Percentiles rank a stretch among this genome's conserved stretches.
Conservation (phyloP, 2,329 filamentous ascomycete genomes). For the Ascochyta clinopodiicola region DNA sequence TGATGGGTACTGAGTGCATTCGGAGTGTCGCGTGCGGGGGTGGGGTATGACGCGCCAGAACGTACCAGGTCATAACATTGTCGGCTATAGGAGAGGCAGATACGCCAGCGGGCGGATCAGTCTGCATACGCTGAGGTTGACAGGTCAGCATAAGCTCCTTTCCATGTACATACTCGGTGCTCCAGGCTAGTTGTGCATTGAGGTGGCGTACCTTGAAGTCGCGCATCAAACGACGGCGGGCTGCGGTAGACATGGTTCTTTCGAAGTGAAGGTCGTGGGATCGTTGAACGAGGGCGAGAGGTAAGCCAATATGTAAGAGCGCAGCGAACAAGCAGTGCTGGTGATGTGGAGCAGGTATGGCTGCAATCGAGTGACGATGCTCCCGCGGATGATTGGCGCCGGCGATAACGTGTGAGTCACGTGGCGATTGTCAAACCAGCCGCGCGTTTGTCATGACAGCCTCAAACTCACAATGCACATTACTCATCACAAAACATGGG, state of each 20-base stretch:
- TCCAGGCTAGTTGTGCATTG: conserved; percentile 6
- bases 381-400: conserved; percentile 4
- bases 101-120: conserved; percentile 93
- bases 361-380: conserved; percentile 9
- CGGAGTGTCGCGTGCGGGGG: conserved; percentile 37
- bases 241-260: conserved; percentile 82
- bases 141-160: conserved; percentile 18
- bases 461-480: neutral
- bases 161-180: neutral
- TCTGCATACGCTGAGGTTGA: conserved; percentile 86
- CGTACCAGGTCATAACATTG: conserved; percentile 95
- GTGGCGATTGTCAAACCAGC: conserved; percentile 8
- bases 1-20: neutral
- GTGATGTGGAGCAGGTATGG: conserved; percentile 4
- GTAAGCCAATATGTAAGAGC: neutral
- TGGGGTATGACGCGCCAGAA: conserved; percentile 19
- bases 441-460: neutral
- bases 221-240: conserved; percentile 94
- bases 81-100: conserved; percentile 95
- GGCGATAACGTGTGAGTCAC: conserved; percentile 8
- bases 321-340: neutral
- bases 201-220: conserved; percentile 86
- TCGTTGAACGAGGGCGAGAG: neutral
- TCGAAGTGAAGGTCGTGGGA: neutral
- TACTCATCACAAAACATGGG: neutral